Conservation (phyloP, 2,329 filamentous ascomycete species). For the Thermoascus crustaceus region DNA sequence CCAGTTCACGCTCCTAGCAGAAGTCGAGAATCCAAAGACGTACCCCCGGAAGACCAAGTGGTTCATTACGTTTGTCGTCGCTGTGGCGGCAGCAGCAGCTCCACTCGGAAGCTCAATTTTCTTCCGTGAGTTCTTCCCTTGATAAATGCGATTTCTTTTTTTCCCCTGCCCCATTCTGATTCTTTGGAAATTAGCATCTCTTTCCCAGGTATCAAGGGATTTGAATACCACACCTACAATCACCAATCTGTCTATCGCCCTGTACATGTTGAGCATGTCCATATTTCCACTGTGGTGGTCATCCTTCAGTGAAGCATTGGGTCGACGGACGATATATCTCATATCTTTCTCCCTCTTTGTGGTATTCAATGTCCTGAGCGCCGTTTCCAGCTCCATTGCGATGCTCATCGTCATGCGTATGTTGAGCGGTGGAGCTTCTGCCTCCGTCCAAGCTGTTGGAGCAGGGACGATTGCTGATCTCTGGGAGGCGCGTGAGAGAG, state of each 20-base stretch:
- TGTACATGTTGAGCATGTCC: conserved; percentile 77
- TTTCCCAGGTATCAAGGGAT: conserved; percentile 55
- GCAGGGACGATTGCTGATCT: conserved; percentile 77
- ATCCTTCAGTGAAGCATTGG: conserved; percentile 63
- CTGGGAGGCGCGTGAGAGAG: conserved; percentile 65
- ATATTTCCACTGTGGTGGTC: conserved; percentile 87
- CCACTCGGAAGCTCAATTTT: conserved; percentile 81
- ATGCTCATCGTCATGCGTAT: conserved; percentile 74
- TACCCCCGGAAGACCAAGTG: conserved; percentile 72
- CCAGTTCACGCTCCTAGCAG: conserved; percentile 62
- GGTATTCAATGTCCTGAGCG: conserved; percentile 61
- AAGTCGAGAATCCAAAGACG: conserved; percentile 67
- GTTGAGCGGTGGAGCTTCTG: conserved; percentile 65
- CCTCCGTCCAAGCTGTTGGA: conserved; percentile 73
- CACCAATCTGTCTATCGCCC: conserved; percentile 65
- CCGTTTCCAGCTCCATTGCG: conserved; percentile 58
- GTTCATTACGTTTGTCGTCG: conserved; percentile 70
- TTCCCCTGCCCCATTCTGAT: neutral
- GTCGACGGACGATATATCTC: conserved; percentile 71
- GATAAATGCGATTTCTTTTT: no score
- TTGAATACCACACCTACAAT: conserved; percentile 57
- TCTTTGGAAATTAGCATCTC: conserved; percentile 48
- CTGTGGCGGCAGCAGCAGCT: conserved; percentile 65
- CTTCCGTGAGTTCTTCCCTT: conserved; percentile 68
- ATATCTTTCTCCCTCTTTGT: conserved; percentile 64